Evolutionary conservation across 75 land plant species (phyloP).

Genomic region (Chamaecyparis obtusa): DNA sequence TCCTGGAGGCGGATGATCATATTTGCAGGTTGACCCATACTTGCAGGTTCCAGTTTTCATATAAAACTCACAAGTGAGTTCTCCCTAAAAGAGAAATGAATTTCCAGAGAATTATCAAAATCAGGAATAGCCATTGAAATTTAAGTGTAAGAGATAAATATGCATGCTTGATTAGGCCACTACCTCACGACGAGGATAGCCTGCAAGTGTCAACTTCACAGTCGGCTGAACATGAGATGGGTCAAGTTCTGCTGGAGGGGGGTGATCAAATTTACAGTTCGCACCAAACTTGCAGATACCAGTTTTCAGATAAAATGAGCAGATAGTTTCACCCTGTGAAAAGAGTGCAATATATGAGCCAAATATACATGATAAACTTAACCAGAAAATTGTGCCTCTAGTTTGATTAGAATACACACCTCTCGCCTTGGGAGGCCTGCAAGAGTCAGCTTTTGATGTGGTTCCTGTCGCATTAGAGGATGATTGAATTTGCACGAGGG

Average conservation of each 20-base stretch:
- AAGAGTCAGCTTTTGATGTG: conserved; percentile 26
- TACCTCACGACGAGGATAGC: conserved; percentile 93
- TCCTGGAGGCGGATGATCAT: conserved; percentile 91
- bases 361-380: not conserved
- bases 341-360: not conserved
- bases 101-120: not conserved
- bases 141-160: not conserved
- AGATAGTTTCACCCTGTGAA: conserved; percentile 35
- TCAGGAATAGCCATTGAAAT: not conserved
- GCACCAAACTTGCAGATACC: conserved; percentile 52
- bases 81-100: conserved; percentile 41
- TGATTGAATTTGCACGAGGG: conserved; percentile 42
- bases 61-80: conserved; percentile 61
- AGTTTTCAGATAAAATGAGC: conserved; percentile 43
- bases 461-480: conserved; percentile 25
- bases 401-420: conserved; percentile 6
- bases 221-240: conserved; percentile 19
- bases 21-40: conserved; percentile 72
- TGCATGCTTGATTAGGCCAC: not conserved
- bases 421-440: conserved; percentile 44
- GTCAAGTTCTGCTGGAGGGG: conserved; percentile 30
- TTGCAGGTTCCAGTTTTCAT: conserved; percentile 93
- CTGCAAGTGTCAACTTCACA: conserved; percentile 93
- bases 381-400: not conserved
- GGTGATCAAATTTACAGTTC: conserved; percentile 61